Conservation (phyloP, 768 basidiomycete species). For the Lentinula sp. region DNA sequence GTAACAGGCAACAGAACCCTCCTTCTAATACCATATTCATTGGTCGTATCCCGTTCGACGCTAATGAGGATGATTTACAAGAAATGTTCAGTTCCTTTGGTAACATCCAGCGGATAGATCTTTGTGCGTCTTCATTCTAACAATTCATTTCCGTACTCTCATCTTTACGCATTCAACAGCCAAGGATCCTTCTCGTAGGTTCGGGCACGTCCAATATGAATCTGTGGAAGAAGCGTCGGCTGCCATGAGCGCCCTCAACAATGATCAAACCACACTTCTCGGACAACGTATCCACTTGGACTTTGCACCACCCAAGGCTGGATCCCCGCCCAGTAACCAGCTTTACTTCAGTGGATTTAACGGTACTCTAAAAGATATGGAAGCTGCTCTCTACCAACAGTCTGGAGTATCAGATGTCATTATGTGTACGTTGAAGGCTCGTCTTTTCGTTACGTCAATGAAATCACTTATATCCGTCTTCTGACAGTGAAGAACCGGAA, state of each 20-base stretch:
- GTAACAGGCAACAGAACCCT: background rate
- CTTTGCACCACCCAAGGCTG: background rate
- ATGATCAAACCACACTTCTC: background rate
- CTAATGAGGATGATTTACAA: background rate
- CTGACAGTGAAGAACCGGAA: constrained; percentile 1
- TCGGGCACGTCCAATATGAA: background rate
- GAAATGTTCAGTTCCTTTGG: background rate
- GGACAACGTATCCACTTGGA: background rate
- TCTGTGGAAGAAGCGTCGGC: background rate
- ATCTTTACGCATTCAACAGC: background rate
- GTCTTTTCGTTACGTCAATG: background rate
- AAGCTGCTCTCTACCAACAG: background rate
- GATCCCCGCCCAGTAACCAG: background rate
- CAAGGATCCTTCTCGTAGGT: background rate
- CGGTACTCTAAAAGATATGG: background rate
- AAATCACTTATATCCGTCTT: background rate
- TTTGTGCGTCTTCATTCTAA: background rate
- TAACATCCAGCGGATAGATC: background rate
- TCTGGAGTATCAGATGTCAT: background rate
- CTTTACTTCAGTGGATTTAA: background rate
- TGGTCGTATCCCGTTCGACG: background rate
- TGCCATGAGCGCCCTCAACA: background rate
- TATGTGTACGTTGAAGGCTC: background rate
- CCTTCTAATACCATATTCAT: background rate
- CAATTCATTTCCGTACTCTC: background rate